Evolutionary conservation across 1,284 basidiomycete species (phyloP), one percentile per base, ranked within the genome.

Genomic region (Vanrija pseudolonga): DNA sequence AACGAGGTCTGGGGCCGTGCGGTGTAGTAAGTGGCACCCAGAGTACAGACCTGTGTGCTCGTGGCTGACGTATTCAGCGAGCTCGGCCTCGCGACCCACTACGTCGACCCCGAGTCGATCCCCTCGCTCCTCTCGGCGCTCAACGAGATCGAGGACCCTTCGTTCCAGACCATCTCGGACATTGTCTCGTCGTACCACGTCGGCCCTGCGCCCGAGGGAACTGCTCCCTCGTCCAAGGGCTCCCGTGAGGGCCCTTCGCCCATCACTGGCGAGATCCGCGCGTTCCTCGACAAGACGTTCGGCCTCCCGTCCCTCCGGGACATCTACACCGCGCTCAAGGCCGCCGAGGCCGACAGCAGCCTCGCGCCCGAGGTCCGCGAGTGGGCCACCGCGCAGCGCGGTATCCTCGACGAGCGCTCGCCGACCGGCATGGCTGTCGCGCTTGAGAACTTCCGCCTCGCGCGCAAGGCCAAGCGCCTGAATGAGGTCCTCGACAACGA

Each of bases 351-450:
- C 12, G 61, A 68, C 32, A 43, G 76, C 76, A 55, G 59, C 54
- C 71, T 78, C 32, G 72, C 82, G 45, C 75, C 79, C 46, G 76
- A 74, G 19, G 80, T 89, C 52, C 79, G 79, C 53, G 72, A 78
- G 49, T 97, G 92, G 91, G 93, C 93, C 6, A 74, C 77, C 56
- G 72, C 80, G 49, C 91, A 90, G 15, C 74, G 88, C 57, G 77
- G 79, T 18, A 77, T 79, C 23, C 77, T 98, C 60, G 78, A 84
- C 45, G 65, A 82, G 60, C 84, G 90, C 50, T 92, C 90, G 71
- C 93, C 93, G 4, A 95, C 92, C 3, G 93, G 90, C 66, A 80
- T 96, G 67, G 90, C 88, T 69, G 86, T 97, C 24, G 84, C 92
- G 18, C 79, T 97, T 18, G 77, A 82, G 63, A 88, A 89, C 12